A percentile compares a stretch with the other conserved stretches of the same genome.
Conservation (phyloP, 805 yeast genomes). For the Pichia scutulata region DNA sequence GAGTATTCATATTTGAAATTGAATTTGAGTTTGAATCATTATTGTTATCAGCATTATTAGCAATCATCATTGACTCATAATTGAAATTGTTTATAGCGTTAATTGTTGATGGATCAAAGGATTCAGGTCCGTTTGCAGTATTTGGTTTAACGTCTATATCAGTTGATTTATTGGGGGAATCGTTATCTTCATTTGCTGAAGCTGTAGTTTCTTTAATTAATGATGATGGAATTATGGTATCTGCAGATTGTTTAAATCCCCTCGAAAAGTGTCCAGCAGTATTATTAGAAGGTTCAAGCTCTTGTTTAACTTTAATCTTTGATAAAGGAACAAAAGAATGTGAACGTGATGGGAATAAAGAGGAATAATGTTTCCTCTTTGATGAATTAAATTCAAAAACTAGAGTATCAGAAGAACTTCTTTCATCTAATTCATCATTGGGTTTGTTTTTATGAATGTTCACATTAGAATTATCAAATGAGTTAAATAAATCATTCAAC, state of each 20-base stretch:
- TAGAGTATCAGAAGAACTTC: background rate
- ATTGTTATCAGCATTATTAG: background rate
- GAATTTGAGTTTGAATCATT: background rate
- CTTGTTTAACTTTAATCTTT: background rate
- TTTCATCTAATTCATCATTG: background rate
- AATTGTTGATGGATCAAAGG: background rate
- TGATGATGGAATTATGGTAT: background rate
- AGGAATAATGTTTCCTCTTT: constrained; percentile 8
- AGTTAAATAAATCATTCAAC: background rate
- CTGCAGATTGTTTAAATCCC: background rate
- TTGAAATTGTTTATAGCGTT: background rate
- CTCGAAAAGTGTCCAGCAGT: background rate
- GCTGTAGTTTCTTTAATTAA: background rate
- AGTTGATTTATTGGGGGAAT: too few relatives aligned
- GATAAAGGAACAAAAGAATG: background rate
- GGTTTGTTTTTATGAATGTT: background rate
- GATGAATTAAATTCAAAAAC: constrained; percentile 3
- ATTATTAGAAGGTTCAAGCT: background rate
- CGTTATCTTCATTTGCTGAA: background rate
- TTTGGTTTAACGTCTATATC: background rate
- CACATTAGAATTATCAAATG: background rate
- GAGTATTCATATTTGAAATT: background rate
- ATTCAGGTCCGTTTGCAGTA: background rate
- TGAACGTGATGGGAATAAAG: constrained; percentile 4
- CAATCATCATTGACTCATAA: background rate